Conservation (phyloP, 1,139 yeast species). For the Protomyces lactucae-debilis region DNA sequence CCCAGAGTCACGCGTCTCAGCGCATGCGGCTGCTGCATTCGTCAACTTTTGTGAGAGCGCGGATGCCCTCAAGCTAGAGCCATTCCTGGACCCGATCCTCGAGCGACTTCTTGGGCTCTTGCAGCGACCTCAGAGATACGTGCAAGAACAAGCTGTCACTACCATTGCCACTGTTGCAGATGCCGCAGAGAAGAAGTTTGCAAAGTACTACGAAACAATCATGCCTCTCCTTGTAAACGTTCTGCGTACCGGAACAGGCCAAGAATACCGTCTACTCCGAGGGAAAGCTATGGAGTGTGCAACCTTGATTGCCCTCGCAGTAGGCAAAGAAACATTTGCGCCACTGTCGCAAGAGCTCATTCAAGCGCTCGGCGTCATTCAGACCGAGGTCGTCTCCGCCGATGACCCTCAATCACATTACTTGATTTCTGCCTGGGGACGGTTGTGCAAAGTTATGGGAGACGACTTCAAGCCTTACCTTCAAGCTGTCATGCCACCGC, state of each 20-base stretch:
- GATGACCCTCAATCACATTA: conserved; percentile 87
- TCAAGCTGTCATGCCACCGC: conserved; percentile 84
- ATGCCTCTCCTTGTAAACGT: conserved; percentile 87
- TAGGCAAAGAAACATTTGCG: conserved; percentile 82
- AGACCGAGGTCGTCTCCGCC: conserved; percentile 43
- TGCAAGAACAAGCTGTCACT: conserved; percentile 94
- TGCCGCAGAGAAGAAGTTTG: conserved; percentile 87
- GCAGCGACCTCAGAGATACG: conserved; percentile 82
- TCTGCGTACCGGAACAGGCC: conserved; percentile 64
- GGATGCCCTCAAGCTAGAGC: conserved; percentile 77
- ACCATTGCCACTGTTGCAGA: conserved; percentile 97
- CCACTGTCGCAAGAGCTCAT: conserved; percentile 73
- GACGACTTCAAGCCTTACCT: conserved; percentile 81
- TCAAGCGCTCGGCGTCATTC: conserved; percentile 67
- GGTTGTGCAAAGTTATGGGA: conserved; percentile 82
- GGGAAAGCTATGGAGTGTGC: conserved; percentile 96
- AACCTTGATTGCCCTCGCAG: conserved; percentile 92
- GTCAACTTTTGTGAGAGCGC: conserved; percentile 95
- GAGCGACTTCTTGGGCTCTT: conserved; percentile 67
- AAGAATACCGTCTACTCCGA: conserved; percentile 71
- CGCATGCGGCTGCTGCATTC: conserved; percentile 97
- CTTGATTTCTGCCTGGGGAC: conserved; percentile 93
- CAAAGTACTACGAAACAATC: conserved; percentile 86
- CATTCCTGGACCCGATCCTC: conserved; percentile 76
- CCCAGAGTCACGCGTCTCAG: conserved; percentile 62